phyloP scores from a whole-genome alignment of 129 eudicot species.

The Lonicera japonica region DNA sequence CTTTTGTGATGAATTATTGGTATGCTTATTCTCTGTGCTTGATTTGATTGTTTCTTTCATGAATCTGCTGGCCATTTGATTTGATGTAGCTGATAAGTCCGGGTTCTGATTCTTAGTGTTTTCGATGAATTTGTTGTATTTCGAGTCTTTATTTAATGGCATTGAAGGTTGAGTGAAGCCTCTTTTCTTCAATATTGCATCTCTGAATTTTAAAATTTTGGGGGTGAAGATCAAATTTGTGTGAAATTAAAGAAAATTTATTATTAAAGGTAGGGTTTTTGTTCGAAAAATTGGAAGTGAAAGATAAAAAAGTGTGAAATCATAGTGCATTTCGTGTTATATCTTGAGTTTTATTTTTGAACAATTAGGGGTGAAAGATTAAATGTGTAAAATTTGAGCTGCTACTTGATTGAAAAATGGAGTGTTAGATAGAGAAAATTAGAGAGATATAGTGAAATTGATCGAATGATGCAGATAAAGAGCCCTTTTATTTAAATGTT shows the following conservation, averaged over 20 bases:
- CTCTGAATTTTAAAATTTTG: constrained; percentile 36
- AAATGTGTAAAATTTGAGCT: no score
- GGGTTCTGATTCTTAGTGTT: constrained; percentile 81
- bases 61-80: constrained; percentile 32
- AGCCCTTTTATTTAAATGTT: no score
- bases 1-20: constrained; percentile 18
- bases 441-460: no score
- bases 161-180: no score
- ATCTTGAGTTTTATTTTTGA: no score
- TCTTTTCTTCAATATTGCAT: constrained; percentile 68
- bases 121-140: constrained; percentile 19
- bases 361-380: no score
- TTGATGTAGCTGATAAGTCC: constrained; percentile 52
- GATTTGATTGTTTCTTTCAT: constrained; percentile 61
- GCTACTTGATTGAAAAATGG: no score
- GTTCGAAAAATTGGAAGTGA: no score
- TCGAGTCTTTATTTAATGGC: constrained; percentile 19
- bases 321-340: no score
- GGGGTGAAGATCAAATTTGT: background rate
- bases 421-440: no score
- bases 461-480: no score
- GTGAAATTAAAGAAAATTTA: background rate
- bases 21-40: constrained; percentile 53
- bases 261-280: background rate
- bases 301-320: no score